Conservation (phyloP, 106 monocot species). For the Apostasia ramifera region DNA sequence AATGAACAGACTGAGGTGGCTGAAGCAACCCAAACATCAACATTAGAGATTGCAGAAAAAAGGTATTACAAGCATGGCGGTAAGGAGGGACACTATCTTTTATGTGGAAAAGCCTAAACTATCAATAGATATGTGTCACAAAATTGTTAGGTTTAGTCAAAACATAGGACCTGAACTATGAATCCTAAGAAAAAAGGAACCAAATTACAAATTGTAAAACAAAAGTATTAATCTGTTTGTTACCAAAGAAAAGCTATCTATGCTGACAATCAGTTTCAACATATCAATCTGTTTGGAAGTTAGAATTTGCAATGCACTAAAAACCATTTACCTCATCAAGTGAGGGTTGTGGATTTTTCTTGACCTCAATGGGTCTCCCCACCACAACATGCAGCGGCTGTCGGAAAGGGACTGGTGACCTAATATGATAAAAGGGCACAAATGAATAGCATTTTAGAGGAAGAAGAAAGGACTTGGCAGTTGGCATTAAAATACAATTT, state of each 20-base stretch:
- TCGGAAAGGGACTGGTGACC: conserved; percentile 48
- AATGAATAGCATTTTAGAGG: not conserved
- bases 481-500: no score
- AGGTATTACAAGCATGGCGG: no score
- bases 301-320: no score
- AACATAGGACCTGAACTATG: no score
- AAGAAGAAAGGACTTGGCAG: not conserved
- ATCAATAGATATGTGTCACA: no score
- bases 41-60: no score
- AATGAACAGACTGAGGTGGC: no score
- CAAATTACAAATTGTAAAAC: not conserved
- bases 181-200: not conserved
- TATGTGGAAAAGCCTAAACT: no score
- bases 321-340: conserved; percentile 36
- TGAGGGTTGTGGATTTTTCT: conserved; percentile 48
- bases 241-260: not conserved
- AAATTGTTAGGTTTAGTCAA: no score
- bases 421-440: conserved; percentile 3
- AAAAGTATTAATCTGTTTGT: not conserved
- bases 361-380: conserved; percentile 45
- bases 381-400: conserved; percentile 72
- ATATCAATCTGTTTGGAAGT: no score
- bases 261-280: not conserved
- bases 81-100: no score
- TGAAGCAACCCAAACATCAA: no score